Base-by-base conservation (phyloP, 768 basidiomycete species). In the Lentinula edodes region DNA sequence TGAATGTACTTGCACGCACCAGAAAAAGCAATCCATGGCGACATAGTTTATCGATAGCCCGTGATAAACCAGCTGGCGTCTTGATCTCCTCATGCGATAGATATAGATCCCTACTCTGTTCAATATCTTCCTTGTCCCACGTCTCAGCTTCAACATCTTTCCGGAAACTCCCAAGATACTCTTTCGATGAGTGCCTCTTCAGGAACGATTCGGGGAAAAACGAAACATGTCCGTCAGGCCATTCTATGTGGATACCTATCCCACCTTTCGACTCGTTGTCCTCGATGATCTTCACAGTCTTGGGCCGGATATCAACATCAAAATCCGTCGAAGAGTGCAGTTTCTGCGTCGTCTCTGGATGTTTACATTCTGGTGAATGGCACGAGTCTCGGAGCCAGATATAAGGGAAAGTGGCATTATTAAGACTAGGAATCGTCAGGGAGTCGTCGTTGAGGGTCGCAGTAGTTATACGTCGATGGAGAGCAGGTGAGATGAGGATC, bases 351-450 rank as follows among this genome's bases (percentile, higher is more conserved):
- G 89, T 93, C 3, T 86, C 82, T 0, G 91, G 87, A 66, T 97
- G 91, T 8, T 95, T 72, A 64, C 90, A 95, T 2, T 74, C 67
- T 0, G 83, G 74, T 45, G 89, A 93, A 61, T 83, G 84, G 66
- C 94, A 97, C 0, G 90, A 83, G 68, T 98, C 95, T 23, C 94
- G 86, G 9, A 98, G 82, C 87, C 92, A 95, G 59, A 85, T 73
- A 67, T 83, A 87, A 0, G 90, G 82, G 65, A 91, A 85, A 9
- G 73, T 69, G 32, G 78, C 66, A 18, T 75, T 74, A 8, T 43
- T 34, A 23, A 56, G 55, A 15, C 55, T 43, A 1, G 55, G 55
- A 12, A 56, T 23, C 12, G 41, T 34, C 12, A 56, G 16, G 15
- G 55, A 38, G 23, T 56, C 28, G 39, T 56, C 55, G 41, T 56